These are phyloP conservation scores for Talaromyces piceae DNA, from an alignment of 2,329 filamentous ascomycete species.

Conservation along the genomic window DNA sequence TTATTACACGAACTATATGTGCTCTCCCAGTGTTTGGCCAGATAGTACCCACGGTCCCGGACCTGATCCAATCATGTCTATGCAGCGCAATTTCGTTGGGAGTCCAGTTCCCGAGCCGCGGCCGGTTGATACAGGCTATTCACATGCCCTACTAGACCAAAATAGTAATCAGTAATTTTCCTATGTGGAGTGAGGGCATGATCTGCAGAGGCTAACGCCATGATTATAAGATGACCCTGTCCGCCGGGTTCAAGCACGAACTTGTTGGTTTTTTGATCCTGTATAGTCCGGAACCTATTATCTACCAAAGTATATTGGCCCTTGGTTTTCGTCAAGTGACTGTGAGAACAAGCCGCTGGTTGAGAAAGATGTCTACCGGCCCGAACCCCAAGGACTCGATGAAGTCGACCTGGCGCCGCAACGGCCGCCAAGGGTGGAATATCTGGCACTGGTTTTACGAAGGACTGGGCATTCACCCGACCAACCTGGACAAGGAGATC, in stretches of 20 bases:
- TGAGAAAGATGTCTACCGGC: constrained; percentile 4
- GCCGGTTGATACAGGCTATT: background rate
- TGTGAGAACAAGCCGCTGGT: background rate
- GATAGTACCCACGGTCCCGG: background rate
- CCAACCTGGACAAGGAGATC: constrained; percentile 17
- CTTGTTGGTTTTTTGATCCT: no score
- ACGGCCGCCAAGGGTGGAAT: constrained; percentile 20
- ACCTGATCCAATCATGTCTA: background rate
- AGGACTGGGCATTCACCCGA: constrained; percentile 16
- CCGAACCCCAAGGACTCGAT: constrained; percentile 24
- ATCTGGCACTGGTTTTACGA: constrained; percentile 23
- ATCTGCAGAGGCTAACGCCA: background rate
- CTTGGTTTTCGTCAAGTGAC: background rate
- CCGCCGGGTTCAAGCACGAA: no score
- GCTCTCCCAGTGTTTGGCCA: background rate
- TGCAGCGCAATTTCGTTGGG: background rate
- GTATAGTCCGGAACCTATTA: no score
- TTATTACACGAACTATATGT: background rate
- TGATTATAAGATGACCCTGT: constrained; percentile 1
- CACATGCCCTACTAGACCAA: background rate
- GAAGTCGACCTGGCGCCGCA: constrained; percentile 28
- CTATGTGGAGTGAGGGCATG: background rate
- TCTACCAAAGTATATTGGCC: no score
- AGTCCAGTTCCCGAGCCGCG: background rate
- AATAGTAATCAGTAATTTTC: no score